These are phyloP conservation scores for Paramyrothecium sp. DNA, from an alignment of 2,329 filamentous ascomycete genomes.

Conservation along the genomic window DNA sequence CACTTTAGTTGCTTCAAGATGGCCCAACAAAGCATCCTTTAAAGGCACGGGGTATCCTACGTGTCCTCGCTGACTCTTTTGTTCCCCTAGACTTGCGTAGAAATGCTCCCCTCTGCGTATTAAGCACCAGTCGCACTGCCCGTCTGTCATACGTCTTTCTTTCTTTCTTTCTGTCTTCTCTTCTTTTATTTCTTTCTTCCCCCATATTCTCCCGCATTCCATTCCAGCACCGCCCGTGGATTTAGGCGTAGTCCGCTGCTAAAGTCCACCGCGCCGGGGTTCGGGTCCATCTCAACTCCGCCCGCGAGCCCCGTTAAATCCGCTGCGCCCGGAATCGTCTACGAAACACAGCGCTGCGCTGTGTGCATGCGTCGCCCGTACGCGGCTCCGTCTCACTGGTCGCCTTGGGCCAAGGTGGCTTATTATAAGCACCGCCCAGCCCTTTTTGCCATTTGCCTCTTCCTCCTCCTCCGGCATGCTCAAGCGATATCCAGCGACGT, in stretches of 20 bases:
- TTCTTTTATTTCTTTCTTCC: neutral
- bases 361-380: neutral
- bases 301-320: neutral
- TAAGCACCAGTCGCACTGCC: too few relatives aligned
- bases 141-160: too few relatives aligned
- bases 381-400: neutral
- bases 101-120: too few relatives aligned
- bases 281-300: neutral
- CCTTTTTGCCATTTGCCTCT: conserved; percentile 9
- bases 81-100: too few relatives aligned
- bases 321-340: neutral
- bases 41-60: too few relatives aligned
- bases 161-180: neutral
- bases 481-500: conserved; percentile 37
- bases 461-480: conserved; percentile 39
- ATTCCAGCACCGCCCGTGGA: neutral
- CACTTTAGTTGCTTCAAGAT: neutral
- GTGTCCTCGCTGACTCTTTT: too few relatives aligned
- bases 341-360: neutral
- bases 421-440: conserved; percentile 8
- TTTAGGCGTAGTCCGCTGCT: neutral
- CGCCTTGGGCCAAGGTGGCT: neutral
- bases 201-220: neutral
- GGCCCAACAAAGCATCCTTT: too few relatives aligned
- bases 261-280: neutral